Base-by-base conservation (phyloP, 2,329 filamentous ascomycete genomes). In the Trichoderma guizhouense region DNA sequence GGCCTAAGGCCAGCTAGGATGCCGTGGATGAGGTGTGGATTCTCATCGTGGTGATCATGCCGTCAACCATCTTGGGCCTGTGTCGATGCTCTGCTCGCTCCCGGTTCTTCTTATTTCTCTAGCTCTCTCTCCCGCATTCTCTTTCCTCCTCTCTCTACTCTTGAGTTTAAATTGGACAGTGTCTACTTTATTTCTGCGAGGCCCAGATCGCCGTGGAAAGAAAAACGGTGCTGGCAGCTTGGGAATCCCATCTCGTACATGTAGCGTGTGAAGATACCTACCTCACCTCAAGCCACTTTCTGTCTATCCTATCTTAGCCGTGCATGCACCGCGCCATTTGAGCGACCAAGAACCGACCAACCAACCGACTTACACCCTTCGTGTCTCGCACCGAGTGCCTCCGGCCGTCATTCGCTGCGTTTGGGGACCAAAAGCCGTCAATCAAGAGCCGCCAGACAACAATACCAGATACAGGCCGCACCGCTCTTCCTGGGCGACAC, bases 311-410 rank as follows among this genome's bases (percentile, higher is more conserved):
- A 57, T 70, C 60, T 60, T 51, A 71, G 69, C 69, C 62, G 62
- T 71, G 69, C 69, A 62, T 70, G 58, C 68, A 51, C 51, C 63
- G n/a, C 65, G 63, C 64, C 53, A 32, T 36, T 62, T 69, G 66
- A 62, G 66, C 26, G 55, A 69, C 66, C 66, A 53, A 58, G 55
- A 61, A 62, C 34, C 66, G 65, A 58, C 66, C 68, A 58, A 69
- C 71, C 71, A 74, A 71, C 74, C 47, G 72, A 74, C 73, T 74
- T 75, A 74, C 71, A 74, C 74, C 71, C 69, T 72, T 53, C 34
- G 15, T 58, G 32, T 63, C 66, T 62, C n/a, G 36, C 62, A 24
- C 62, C 63, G n/a, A 66, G 43, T 34, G 43, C 30, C 47, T 34
- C 30, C 43, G 53, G 28, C 47, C 55, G 55, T 39, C 66, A 60